These are phyloP conservation scores for Monosporozyma aerobia DNA, from an alignment of 805 yeast genomes.

Conservation along the genomic window DNA sequence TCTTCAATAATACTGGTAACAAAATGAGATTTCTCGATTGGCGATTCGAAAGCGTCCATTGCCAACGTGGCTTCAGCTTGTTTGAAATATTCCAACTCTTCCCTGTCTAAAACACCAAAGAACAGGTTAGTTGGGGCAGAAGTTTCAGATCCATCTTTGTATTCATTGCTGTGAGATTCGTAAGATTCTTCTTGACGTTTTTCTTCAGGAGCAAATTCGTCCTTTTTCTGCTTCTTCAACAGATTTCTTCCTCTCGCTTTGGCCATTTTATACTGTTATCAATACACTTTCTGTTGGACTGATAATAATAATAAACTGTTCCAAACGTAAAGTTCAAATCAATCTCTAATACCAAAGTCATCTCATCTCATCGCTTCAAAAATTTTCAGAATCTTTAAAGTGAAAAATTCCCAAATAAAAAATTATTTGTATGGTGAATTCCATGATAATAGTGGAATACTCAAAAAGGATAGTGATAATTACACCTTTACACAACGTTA, in stretches of 20 bases:
- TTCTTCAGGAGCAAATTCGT: slow-evolving; percentile 14
- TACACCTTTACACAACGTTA: no score
- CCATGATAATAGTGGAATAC: no score
- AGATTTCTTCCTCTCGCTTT: slow-evolving; percentile 38
- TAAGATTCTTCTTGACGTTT: slow-evolving; percentile 7
- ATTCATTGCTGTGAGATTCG: slow-evolving; percentile 7
- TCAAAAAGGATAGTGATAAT: no score
- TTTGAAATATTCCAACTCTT: slow-evolving; percentile 84
- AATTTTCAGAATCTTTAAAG: neutral
- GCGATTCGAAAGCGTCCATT: slow-evolving; percentile 62
- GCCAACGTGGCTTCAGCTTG: slow-evolving; percentile 84
- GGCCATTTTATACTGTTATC: slow-evolving; percentile 5
- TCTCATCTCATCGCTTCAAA: slow-evolving; percentile 9
- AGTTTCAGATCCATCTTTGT: slow-evolving; percentile 8
- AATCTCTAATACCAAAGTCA: slow-evolving; percentile 7
- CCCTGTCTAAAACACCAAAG: slow-evolving; percentile 78
- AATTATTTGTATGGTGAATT: neutral
- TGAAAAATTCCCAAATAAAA: neutral
- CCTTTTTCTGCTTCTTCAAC: slow-evolving; percentile 23
- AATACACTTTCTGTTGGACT: neutral
- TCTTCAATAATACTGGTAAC: slow-evolving; percentile 76
- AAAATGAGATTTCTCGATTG: slow-evolving; percentile 67
- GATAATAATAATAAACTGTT: neutral
- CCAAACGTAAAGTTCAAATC: neutral
- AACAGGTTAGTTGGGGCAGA: slow-evolving; percentile 36